Percentiles rank a stretch among this genome's conserved stretches.
Evolutionary conservation across 2,329 filamentous ascomycete genomes (phyloP).

Genomic region (Verticillium nubilum): DNA sequence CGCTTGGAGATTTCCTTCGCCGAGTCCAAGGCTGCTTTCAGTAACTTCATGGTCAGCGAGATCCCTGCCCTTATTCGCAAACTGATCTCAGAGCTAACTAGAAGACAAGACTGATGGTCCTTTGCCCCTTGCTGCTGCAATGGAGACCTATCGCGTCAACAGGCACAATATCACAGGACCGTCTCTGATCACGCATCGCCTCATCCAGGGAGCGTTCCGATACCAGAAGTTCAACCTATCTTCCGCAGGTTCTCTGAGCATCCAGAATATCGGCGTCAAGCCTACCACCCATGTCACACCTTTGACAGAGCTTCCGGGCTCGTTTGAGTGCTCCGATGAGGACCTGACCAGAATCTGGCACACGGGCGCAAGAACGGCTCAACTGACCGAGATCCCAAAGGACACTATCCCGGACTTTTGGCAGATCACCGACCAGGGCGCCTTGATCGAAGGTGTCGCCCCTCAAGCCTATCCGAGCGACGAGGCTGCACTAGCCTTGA

Average conservation of each 20-base stretch:
- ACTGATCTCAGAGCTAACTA: neutral
- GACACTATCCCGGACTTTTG: constrained; percentile 20
- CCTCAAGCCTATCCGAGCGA: constrained; percentile 15
- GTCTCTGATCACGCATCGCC: constrained; percentile 19
- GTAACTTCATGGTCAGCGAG: neutral
- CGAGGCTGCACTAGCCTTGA: constrained; percentile 11
- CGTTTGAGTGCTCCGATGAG: constrained; percentile 21
- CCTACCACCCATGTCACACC: constrained; percentile 15
- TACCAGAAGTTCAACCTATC: constrained; percentile 30
- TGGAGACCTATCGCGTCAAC: constrained; percentile 29
- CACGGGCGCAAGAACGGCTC: constrained; percentile 22
- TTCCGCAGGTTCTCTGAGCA: constrained; percentile 17
- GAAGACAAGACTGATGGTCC: constrained; percentile 20
- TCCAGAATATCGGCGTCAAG: constrained; percentile 21
- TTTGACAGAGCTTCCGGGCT: constrained; percentile 18
- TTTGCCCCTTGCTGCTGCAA: constrained; percentile 25
- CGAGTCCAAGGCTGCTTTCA: neutral
- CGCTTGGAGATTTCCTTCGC: constrained; percentile 3
- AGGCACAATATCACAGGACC: constrained; percentile 23
- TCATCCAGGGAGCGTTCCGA: constrained; percentile 27
- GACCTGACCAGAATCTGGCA: constrained; percentile 22
- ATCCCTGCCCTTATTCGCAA: neutral
- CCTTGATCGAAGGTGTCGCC: constrained; percentile 19
- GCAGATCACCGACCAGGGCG: constrained; percentile 18
- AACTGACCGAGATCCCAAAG: constrained; percentile 22